phyloP scores from a whole-genome alignment of 805 yeast genomes.

The Wickerhamiella galacta region DNA sequence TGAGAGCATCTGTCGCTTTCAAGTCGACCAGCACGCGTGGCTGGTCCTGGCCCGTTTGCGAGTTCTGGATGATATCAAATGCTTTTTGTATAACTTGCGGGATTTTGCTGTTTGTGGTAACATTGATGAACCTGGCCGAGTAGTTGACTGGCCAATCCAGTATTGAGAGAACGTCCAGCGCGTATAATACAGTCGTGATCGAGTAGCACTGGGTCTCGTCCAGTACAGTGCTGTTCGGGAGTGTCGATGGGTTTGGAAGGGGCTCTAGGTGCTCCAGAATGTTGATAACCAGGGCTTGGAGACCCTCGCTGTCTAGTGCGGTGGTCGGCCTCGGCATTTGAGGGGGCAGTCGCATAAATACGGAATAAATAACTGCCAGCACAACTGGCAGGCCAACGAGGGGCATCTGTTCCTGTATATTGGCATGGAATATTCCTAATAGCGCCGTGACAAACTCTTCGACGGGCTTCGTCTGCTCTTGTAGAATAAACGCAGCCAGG shows the following conservation, averaged over 20 bases:
- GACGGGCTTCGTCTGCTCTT: not conserved
- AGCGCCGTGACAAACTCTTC: too few species aligned
- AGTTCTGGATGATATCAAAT: not conserved
- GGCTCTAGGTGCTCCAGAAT: not conserved
- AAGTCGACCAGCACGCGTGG: not conserved
- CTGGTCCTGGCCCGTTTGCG: not conserved
- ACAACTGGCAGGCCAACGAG: not conserved
- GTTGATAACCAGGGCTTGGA: not conserved
- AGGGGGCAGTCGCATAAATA: too few species aligned
- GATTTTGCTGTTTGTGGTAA: not conserved
- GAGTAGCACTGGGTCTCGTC: not conserved
- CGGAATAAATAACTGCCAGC: too few species aligned
- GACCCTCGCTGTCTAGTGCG: not conserved
- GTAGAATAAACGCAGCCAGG: not conserved
- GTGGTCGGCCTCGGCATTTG: too few species aligned
- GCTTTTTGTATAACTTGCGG: not conserved
- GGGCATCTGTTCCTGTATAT: not conserved
- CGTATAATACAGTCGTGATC: not conserved
- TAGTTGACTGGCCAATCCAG: not conserved
- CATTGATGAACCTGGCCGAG: not conserved
- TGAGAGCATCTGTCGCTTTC: not conserved
- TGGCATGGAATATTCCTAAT: too few species aligned
- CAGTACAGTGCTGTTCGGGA: not conserved
- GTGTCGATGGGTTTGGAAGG: not conserved
- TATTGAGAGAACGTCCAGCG: not conserved